Base-by-base conservation (phyloP, 768 basidiomycete genomes). In the Tricholoma terreum region DNA sequence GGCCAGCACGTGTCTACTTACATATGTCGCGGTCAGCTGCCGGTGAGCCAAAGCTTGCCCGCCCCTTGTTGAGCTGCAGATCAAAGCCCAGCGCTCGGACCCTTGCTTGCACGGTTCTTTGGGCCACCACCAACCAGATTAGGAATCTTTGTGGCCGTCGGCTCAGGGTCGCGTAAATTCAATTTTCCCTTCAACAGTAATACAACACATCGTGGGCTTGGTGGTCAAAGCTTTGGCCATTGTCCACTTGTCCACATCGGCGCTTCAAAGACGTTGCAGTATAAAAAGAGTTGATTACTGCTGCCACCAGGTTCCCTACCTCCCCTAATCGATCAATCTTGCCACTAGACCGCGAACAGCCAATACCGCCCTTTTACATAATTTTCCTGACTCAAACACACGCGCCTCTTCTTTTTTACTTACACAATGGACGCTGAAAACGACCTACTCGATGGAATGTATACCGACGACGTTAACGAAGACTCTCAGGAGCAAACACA, bases 401-500 rank as follows among this genome's bases (percentile, higher is more conserved):
- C 36, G 27, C 19, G 12, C 14, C 15, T 42, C 30, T 58, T 12
- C 19, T 45, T 46, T 54, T 45, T 10, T 34, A 22, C 35, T 46
- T 22, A 6, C 54, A 48, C 49, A 27, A 66, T 66, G 65, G 58
- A 66, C 31, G 51, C 58, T 42, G 52, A 40, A n/a, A 52, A 51
- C 49, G 61, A 62, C 14, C 52, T 54, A 11, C 35, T 59, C 49
- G 61, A 62, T 21, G 54, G 54, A 21, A 54, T 59, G 55, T 52
- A 58, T 42, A 59, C 48, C 21, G 63, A 69, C 38, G 71, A 75
- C 21, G 64, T 65, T 34, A 69, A 71, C 45, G 73, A 72, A 9
- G 66, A 67, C 36, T 60, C 64, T 12, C 73, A 76, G 52, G 67
- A 73, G 22, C 75, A 75, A 62, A 79, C 78, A 0, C 79, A 80